Evolutionary conservation across 495 filamentous ascomycete genomes (phyloP).

Genomic region (Xylaria flabelliformis): DNA sequence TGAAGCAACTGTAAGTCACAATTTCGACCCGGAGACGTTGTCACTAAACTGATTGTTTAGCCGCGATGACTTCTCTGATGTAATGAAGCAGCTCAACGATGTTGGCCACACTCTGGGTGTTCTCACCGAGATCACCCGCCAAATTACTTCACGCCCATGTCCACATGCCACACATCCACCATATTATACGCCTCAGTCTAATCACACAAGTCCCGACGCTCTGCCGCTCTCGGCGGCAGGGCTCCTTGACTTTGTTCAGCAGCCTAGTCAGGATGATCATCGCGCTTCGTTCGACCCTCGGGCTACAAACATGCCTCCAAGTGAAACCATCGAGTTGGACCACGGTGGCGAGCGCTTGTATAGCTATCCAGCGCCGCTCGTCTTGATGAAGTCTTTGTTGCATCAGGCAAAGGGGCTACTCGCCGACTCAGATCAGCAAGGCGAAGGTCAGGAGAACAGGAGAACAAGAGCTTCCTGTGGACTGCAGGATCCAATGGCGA

Average conservation of each 20-base stretch:
- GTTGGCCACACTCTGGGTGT: conserved; percentile 26
- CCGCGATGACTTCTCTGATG: conserved; percentile 32
- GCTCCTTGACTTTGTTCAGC: conserved; percentile 11
- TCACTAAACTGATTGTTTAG: conserved; percentile 17
- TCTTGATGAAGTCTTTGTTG: conserved; percentile 27
- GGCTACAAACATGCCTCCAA: conserved; percentile 5
- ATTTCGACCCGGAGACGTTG: background rate
- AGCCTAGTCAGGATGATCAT: conserved; percentile 3
- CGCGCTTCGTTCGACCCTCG: background rate
- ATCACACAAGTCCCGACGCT: background rate
- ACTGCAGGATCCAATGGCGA: conserved; percentile 16
- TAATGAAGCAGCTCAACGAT: conserved; percentile 28
- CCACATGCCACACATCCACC: background rate
- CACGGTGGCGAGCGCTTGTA: conserved; percentile 30
- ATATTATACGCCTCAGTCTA: conserved; percentile 3
- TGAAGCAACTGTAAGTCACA: conserved; percentile 30
- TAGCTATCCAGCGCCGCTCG: conserved; percentile 29
- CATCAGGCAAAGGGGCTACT: conserved; percentile 9
- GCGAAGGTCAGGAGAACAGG: background rate
- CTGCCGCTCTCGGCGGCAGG: background rate
- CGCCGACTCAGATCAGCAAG: background rate
- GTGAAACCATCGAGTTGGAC: conserved; percentile 25
- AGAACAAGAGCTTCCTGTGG: background rate
- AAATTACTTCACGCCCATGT: conserved; percentile 27
- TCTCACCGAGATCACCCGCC: conserved; percentile 28